A percentile compares a stretch with the other conserved stretches of the same genome.
phyloP scores from a whole-genome alignment of 108 stramenopile genomes.

The Skeletonema potamos region DNA sequence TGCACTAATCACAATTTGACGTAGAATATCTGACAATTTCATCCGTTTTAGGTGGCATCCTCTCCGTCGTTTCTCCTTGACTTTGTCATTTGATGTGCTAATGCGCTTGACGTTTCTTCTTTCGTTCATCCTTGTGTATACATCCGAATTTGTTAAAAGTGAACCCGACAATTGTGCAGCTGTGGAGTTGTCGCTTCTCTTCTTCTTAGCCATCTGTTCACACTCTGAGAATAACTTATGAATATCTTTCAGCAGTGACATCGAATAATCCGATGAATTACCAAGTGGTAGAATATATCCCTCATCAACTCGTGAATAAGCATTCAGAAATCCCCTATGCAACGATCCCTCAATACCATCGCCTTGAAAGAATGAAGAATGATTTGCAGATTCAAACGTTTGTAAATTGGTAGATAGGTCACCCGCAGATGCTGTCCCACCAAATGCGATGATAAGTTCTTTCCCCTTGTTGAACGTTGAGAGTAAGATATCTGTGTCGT shows the following conservation, averaged over 20 bases:
- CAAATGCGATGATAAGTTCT: slow-evolving; percentile 48
- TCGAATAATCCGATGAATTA: neutral
- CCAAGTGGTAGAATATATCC: slow-evolving; percentile 41
- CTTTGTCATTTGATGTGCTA: neutral
- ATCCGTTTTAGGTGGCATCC: slow-evolving; percentile 31
- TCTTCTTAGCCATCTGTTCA: slow-evolving; percentile 22
- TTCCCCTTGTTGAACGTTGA: slow-evolving; percentile 25
- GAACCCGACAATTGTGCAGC: neutral
- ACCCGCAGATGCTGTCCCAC: slow-evolving; percentile 48
- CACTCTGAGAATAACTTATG: neutral
- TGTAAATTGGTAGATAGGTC: slow-evolving; percentile 58
- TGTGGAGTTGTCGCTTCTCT: neutral
- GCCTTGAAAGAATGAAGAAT: slow-evolving; percentile 45
- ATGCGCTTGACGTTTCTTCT: neutral
- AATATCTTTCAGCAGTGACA: neutral
- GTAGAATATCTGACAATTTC: slow-evolving; percentile 35
- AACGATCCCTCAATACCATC: slow-evolving; percentile 39
- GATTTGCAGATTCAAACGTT: slow-evolving; percentile 55
- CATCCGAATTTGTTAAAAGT: too few relatives aligned
- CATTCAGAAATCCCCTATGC: slow-evolving; percentile 63
- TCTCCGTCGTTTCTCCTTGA: neutral
- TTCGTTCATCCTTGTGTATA: neutral
- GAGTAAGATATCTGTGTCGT: slow-evolving; percentile 58
- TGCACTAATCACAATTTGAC: slow-evolving; percentile 27
- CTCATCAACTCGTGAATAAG: slow-evolving; percentile 47